Conservation (phyloP, 495 filamentous ascomycete genomes). For the Hypoxylon lienhwacheense region DNA sequence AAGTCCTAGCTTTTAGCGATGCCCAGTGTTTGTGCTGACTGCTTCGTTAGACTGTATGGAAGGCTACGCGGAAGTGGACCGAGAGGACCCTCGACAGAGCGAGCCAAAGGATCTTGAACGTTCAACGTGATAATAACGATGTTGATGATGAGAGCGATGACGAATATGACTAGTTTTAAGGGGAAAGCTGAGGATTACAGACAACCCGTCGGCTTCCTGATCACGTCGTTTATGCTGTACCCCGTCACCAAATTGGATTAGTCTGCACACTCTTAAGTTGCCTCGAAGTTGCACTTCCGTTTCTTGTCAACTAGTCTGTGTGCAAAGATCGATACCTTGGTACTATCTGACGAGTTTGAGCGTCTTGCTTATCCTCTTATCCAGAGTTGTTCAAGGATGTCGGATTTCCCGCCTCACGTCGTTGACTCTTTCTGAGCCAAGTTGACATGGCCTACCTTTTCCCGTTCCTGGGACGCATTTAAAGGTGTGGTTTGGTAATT, state of each 20-base stretch:
- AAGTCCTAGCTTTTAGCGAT: slow-evolving; percentile 42
- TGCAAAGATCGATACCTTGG: slow-evolving; percentile 73
- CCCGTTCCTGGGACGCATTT: slow-evolving; percentile 7
- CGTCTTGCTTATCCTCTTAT: slow-evolving; percentile 46
- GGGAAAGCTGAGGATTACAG: slow-evolving; percentile 2
- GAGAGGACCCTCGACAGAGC: slow-evolving; percentile 70
- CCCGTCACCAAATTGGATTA: too few species aligned
- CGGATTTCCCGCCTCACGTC: slow-evolving; percentile 27
- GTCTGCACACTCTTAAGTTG: slow-evolving; percentile 92
- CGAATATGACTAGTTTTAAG: slow-evolving; percentile 15
- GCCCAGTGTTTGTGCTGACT: slow-evolving; percentile 29
- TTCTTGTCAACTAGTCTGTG: slow-evolving; percentile 90
- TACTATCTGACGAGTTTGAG: slow-evolving; percentile 39
- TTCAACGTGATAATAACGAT: slow-evolving; percentile 73
- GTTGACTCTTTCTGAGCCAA: slow-evolving; percentile 20
- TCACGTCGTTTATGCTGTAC: neutral
- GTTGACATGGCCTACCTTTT: slow-evolving; percentile 18
- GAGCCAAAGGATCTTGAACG: slow-evolving; percentile 78
- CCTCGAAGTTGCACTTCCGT: slow-evolving; percentile 69
- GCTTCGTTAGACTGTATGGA: slow-evolving; percentile 72
- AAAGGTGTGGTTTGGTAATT: slow-evolving; percentile 24
- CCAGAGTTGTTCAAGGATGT: slow-evolving; percentile 33
- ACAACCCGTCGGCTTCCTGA: neutral
- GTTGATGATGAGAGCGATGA: slow-evolving; percentile 64
- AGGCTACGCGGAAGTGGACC: slow-evolving; percentile 71